phyloP scores from a whole-genome alignment of 768 basidiomycete species.

The Boletus vermiculosoides region DNA sequence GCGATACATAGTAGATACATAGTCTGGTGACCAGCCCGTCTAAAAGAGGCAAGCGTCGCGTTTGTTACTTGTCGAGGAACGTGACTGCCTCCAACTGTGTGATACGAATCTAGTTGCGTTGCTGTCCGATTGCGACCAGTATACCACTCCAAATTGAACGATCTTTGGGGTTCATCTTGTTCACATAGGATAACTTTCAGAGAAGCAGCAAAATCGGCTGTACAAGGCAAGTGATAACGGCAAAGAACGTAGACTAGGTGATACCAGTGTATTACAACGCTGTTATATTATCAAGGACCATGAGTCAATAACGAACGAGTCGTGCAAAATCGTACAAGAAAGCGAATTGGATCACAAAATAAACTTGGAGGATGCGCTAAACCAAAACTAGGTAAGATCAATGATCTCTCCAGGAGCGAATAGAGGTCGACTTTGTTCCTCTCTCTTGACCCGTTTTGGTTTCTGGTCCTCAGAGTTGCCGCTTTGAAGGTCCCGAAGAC shows the following conservation, averaged over 20 bases:
- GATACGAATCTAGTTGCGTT: background rate
- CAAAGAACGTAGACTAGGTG: background rate
- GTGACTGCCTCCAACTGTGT: background rate
- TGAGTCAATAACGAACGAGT: background rate
- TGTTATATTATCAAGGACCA: background rate
- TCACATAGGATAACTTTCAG: background rate
- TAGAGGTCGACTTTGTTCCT: background rate
- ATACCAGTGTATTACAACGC: background rate
- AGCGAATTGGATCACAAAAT: background rate
- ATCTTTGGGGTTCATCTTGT: background rate
- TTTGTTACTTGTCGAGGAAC: too few species aligned
- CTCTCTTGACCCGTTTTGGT: conserved; percentile 17
- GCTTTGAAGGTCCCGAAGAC: conserved; percentile 7
- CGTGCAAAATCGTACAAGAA: background rate
- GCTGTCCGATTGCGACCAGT: background rate
- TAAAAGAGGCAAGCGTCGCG: too few species aligned
- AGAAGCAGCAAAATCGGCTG: background rate
- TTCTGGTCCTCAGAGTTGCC: conserved; percentile 6
- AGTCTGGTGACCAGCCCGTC: too few species aligned
- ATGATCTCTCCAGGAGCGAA: conserved; percentile 12
- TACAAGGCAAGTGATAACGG: background rate
- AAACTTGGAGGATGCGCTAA: background rate
- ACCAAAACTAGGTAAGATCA: conserved; percentile 16
- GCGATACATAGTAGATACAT: too few species aligned
- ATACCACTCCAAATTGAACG: too few species aligned